Percentiles rank a stretch among this genome's conserved stretches.
Conservation (phyloP, 2,329 filamentous ascomycete genomes). For the Pestalotiopsis sp. region DNA sequence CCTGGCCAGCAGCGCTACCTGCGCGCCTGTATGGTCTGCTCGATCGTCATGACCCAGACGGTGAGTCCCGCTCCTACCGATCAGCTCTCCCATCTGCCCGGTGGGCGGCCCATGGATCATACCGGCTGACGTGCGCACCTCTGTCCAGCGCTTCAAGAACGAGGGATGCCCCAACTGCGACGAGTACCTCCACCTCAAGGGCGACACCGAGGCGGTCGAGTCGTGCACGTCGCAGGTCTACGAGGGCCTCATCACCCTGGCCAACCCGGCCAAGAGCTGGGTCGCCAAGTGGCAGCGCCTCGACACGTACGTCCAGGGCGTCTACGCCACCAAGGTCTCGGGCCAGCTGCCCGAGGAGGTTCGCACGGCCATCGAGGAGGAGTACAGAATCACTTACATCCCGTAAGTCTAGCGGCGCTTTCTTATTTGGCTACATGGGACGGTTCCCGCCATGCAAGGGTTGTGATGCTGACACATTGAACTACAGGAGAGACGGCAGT, state of each 20-base stretch:
- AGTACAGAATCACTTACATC: slow-evolving; percentile 66
- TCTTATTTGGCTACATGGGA: slow-evolving; percentile 38
- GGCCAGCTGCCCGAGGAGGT: slow-evolving; percentile 75
- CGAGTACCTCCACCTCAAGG: slow-evolving; percentile 80
- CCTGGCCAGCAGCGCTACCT: slow-evolving; percentile 80
- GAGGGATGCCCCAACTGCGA: slow-evolving; percentile 97
- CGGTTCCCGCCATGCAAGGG: neutral
- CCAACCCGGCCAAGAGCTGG: slow-evolving; percentile 85
- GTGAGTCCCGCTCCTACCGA: slow-evolving; percentile 41
- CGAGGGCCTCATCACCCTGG: slow-evolving; percentile 85
- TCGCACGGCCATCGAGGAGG: slow-evolving; percentile 61
- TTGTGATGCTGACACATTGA: neutral
- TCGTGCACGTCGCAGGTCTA: slow-evolving; percentile 97
- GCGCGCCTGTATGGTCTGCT: slow-evolving; percentile 98
- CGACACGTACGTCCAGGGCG: slow-evolving; percentile 82
- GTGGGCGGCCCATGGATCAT: neutral
- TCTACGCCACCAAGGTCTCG: slow-evolving; percentile 94
- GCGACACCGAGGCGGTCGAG: slow-evolving; percentile 78
- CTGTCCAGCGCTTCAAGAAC: slow-evolving; percentile 74
- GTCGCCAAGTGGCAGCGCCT: slow-evolving; percentile 96
- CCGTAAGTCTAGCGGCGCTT: slow-evolving; percentile 54
- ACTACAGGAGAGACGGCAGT: slow-evolving; percentile 25
- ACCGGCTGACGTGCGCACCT: neutral
- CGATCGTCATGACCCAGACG: slow-evolving; percentile 81
- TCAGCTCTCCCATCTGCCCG: neutral